Conservation (phyloP, 2,329 filamentous ascomycete species). For the Plectosphaerella cucumerina region DNA sequence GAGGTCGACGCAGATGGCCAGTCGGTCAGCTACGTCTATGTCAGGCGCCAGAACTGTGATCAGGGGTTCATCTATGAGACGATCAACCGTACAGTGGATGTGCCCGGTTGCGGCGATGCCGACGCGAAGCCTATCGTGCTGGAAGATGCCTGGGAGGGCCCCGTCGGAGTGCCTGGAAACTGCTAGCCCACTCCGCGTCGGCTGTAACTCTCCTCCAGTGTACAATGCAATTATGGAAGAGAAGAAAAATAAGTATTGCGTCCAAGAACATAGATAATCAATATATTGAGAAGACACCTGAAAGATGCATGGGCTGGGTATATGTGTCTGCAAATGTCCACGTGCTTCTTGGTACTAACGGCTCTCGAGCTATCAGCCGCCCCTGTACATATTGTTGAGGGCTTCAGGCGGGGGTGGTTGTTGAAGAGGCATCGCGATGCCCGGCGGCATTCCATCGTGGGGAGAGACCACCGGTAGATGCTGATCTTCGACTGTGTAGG, state of each 20-base stretch:
- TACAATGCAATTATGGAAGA: too few species aligned
- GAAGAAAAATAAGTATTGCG: too few species aligned
- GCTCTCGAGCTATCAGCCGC: too few species aligned
- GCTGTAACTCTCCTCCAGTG: too few species aligned
- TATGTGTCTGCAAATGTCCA: too few species aligned
- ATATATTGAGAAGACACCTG: too few species aligned
- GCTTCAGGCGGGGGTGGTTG: neutral
- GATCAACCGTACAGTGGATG: conserved; percentile 33
- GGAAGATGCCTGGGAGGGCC: conserved; percentile 34
- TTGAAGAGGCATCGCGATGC: neutral
- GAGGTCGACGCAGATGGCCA: conserved; percentile 32
- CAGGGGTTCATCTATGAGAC: conserved; percentile 39
- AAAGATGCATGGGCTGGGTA: too few species aligned
- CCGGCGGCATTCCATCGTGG: conserved; percentile 14
- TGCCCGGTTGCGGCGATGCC: conserved; percentile 27
- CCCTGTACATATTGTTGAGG: neutral
- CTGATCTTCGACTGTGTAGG: conserved; percentile 7
- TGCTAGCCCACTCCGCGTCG: conserved; percentile 2
- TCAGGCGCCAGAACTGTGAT: conserved; percentile 36
- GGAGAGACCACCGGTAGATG: neutral
- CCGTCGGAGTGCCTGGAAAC: conserved; percentile 19
- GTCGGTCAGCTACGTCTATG: conserved; percentile 40
- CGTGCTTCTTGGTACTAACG: too few species aligned
- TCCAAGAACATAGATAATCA: too few species aligned
- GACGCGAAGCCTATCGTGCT: conserved; percentile 19